A percentile compares a stretch with the other conserved stretches of the same genome.
These are phyloP conservation scores for Syncephalastrum racemosum DNA, from an alignment of 371 early-diverging fungal genomes.

Conservation along the genomic window DNA sequence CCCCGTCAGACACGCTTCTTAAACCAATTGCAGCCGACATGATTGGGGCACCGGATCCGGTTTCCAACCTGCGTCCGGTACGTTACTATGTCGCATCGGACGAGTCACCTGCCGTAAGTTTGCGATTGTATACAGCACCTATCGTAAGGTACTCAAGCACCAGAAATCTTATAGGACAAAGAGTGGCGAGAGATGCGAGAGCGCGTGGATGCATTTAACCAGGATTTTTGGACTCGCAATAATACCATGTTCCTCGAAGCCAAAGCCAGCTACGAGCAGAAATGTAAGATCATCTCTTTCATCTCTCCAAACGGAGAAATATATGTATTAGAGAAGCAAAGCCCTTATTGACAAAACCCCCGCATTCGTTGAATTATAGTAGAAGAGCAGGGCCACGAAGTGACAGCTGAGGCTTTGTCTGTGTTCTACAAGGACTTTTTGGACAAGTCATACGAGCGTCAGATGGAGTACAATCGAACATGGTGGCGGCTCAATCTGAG, in stretches of 20 bases:
- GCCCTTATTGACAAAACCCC: neutral
- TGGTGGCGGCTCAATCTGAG: conserved; percentile 75
- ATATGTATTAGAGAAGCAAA: too few relatives aligned
- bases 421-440: conserved; percentile 78
- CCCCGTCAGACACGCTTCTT: conserved; percentile 4
- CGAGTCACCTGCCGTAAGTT: conserved; percentile 56
- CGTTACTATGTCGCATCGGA: conserved; percentile 58
- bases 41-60: conserved; percentile 69
- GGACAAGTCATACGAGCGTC: conserved; percentile 66
- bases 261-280: conserved; percentile 64
- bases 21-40: conserved; percentile 49
- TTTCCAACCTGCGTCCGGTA: conserved; percentile 74
- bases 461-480: conserved; percentile 72
- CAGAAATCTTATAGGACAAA: conserved; percentile 29
- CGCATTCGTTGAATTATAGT: conserved; percentile 25
- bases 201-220: conserved; percentile 62
- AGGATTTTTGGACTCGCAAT: conserved; percentile 76
- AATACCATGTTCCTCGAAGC: conserved; percentile 67
- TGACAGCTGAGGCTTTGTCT: conserved; percentile 74
- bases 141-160: neutral
- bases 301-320: too few relatives aligned
- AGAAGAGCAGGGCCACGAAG: conserved; percentile 36
- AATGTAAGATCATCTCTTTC: too few relatives aligned
- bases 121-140: neutral
- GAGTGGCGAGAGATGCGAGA: conserved; percentile 59